Evolutionary conservation across 805 yeast species (phyloP).

Genomic region (Hanseniaspora meyeri): DNA sequence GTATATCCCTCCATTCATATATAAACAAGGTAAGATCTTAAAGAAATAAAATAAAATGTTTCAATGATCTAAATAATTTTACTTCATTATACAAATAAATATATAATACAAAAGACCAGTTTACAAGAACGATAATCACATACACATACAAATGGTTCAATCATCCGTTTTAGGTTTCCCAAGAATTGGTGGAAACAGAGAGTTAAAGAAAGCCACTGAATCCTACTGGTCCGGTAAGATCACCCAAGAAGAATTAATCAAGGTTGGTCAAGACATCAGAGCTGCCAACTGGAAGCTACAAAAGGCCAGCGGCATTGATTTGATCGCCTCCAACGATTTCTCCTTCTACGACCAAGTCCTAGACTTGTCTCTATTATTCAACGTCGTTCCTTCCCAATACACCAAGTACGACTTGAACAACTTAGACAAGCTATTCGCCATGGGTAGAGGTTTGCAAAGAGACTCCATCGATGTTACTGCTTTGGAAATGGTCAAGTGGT

Average conservation of each 20-base stretch:
- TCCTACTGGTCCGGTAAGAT: conserved; percentile 97
- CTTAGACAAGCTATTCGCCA: conserved; percentile 89
- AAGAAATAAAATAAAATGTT: no score
- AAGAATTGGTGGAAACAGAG: conserved; percentile 99
- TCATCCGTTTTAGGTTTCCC: conserved; percentile 99
- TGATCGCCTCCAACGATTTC: conserved; percentile 95
- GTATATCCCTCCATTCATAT: no score
- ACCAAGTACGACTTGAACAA: conserved; percentile 78
- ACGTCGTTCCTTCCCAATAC: conserved; percentile 94
- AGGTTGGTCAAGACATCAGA: conserved; percentile 91
- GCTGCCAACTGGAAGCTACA: conserved; percentile 96
- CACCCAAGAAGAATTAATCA: conserved; percentile 70
- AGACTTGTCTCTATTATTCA: conserved; percentile 84
- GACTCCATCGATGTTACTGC: conserved; percentile 97
- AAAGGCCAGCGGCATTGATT: conserved; percentile 91
- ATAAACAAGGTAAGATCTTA: no score
- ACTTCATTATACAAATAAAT: not conserved
- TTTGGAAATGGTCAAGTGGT: conserved; percentile 99
- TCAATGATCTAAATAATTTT: no score
- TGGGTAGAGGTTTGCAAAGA: conserved; percentile 99
- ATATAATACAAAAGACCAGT: not conserved
- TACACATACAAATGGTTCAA: conserved; percentile 58
- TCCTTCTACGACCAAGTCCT: conserved; percentile 95
- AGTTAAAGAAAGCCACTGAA: conserved; percentile 96
- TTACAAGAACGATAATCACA: not conserved